These are phyloP conservation scores for Malus hybrid DNA, from an alignment of 331 rosid species.

Conservation along the genomic window DNA sequence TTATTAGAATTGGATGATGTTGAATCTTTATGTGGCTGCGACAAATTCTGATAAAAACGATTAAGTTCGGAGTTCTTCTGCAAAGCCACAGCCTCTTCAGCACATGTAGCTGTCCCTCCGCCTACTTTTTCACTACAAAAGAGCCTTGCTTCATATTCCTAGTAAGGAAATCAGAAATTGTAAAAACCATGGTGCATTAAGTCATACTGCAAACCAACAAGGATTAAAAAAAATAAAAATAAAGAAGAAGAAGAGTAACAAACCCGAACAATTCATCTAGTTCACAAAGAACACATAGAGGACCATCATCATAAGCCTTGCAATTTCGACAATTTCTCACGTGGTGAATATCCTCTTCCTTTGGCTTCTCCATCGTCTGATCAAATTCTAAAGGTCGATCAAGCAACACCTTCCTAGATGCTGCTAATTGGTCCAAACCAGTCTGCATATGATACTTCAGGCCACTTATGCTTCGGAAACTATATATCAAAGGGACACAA, in stretches of 20 bases:
- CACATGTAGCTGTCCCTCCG: slow-evolving; percentile 73
- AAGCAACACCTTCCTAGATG: slow-evolving; percentile 65
- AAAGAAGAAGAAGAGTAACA: background rate
- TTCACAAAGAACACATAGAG: slow-evolving; percentile 75
- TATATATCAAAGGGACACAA: slow-evolving; percentile 28
- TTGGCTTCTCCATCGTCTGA: slow-evolving; percentile 76
- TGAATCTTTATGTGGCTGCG: slow-evolving; percentile 46
- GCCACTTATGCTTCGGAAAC: slow-evolving; percentile 68
- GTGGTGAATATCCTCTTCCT: slow-evolving; percentile 74
- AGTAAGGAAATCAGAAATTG: slow-evolving; percentile 16
- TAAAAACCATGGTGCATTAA: slow-evolving; percentile 8
- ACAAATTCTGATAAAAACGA: slow-evolving; percentile 64
- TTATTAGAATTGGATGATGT: slow-evolving; percentile 31
- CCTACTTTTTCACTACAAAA: slow-evolving; percentile 62
- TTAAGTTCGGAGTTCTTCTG: slow-evolving; percentile 73
- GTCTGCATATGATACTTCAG: slow-evolving; percentile 83
- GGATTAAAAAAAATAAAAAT: background rate
- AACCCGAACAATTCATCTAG: slow-evolving; percentile 86
- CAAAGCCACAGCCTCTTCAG: slow-evolving; percentile 84
- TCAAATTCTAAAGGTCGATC: slow-evolving; percentile 81
- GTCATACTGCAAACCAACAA: slow-evolving; percentile 17
- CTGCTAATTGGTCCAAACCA: slow-evolving; percentile 72
- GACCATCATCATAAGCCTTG: slow-evolving; percentile 65
- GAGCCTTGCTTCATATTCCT: slow-evolving; percentile 90
- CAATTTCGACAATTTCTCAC: slow-evolving; percentile 78